phyloP scores from a whole-genome alignment of 805 yeast genomes.

The Ogataea populi-albae region DNA sequence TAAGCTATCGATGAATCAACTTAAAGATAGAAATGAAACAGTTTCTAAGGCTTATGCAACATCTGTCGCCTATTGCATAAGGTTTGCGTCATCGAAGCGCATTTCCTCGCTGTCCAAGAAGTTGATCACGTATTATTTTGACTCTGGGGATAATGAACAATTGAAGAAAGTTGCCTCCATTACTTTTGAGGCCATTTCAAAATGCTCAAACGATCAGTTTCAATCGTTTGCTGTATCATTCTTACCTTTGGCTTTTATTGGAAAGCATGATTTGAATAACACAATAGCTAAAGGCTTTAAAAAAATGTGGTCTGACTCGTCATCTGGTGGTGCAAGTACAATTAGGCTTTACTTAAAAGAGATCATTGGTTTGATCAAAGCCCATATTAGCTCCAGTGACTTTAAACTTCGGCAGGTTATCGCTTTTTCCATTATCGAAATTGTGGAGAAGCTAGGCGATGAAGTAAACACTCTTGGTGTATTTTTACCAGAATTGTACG shows the following conservation, averaged over 20 bases:
- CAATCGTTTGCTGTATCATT: slow-evolving; percentile 58
- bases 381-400: slow-evolving; percentile 52
- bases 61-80: slow-evolving; percentile 74
- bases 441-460: slow-evolving; percentile 45
- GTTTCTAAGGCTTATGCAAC: slow-evolving; percentile 74
- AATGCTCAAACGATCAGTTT: slow-evolving; percentile 67
- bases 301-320: slow-evolving; percentile 72
- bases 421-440: slow-evolving; percentile 62
- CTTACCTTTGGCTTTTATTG: slow-evolving; percentile 78
- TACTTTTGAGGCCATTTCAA: slow-evolving; percentile 64
- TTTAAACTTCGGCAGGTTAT: slow-evolving; percentile 67
- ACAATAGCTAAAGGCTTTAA: slow-evolving; percentile 49
- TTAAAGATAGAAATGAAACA: slow-evolving; percentile 68
- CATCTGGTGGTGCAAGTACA: slow-evolving; percentile 71
- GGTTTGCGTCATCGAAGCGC: slow-evolving; percentile 52
- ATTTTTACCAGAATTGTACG: slow-evolving; percentile 40
- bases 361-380: slow-evolving; percentile 51
- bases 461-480: slow-evolving; percentile 19
- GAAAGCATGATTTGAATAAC: slow-evolving; percentile 59
- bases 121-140: slow-evolving; percentile 58
- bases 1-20: slow-evolving; percentile 52
- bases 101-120: slow-evolving; percentile 52
- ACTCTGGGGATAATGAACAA: slow-evolving; percentile 38
- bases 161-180: slow-evolving; percentile 52
- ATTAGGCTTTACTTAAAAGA: slow-evolving; percentile 68